These are phyloP conservation scores for Calonectria pseudoreteaudii DNA, from an alignment of 2,329 filamentous ascomycete genomes.

Conservation along the genomic window DNA sequence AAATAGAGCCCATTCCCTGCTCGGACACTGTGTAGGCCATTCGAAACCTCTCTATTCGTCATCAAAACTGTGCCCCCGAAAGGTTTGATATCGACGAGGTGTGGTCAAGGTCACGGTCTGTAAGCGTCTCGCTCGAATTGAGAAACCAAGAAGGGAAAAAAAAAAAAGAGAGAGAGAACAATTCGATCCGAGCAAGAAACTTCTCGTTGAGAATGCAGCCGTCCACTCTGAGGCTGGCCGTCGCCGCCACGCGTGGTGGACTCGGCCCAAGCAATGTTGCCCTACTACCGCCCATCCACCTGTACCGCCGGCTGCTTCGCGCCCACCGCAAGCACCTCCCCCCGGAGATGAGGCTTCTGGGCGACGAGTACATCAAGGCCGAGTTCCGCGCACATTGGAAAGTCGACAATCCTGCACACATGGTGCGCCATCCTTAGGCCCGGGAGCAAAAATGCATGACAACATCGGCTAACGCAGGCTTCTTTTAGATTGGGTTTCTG, in stretches of 20 bases:
- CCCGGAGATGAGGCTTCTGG: conserved; percentile 80
- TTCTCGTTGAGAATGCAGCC: conserved; percentile 40
- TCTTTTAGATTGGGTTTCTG: conserved; percentile 85
- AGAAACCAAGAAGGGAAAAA: background rate
- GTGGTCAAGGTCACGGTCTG: background rate
- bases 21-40: conserved; percentile 35
- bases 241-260: conserved; percentile 49
- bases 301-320: conserved; percentile 89
- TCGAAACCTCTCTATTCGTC: conserved; percentile 23
- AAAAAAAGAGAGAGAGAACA: background rate
- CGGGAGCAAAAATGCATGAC: background rate
- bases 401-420: conserved; percentile 90
- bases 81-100: background rate
- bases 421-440: conserved; percentile 67
- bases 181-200: background rate
- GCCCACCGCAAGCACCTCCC: conserved; percentile 85
- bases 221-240: conserved; percentile 49
- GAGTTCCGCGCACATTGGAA: conserved; percentile 89
- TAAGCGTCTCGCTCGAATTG: background rate
- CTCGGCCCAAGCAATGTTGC: conserved; percentile 65
- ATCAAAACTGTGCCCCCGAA: background rate
- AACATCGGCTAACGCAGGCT: conserved; percentile 20
- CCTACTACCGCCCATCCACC: conserved; percentile 85
- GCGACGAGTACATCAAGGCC: conserved; percentile 92
- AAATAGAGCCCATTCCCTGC: conserved; percentile 7